phyloP scores from a whole-genome alignment of 192 early-diverging fungal species.

The Mortierella alpina region DNA sequence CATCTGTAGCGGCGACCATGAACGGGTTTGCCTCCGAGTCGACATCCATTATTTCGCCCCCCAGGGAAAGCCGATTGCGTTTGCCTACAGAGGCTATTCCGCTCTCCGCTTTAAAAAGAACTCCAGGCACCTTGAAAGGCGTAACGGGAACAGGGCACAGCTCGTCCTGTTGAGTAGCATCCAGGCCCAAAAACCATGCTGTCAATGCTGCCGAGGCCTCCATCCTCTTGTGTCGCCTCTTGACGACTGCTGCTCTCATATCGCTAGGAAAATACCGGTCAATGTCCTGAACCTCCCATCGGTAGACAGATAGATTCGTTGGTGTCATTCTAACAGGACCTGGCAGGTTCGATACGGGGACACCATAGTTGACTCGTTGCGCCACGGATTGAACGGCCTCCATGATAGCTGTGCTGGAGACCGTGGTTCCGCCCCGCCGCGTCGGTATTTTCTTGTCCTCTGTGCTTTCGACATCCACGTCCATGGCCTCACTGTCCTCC shows the following conservation, averaged over 20 bases:
- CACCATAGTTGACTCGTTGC: constrained; percentile 44
- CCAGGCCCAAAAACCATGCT: constrained; percentile 44
- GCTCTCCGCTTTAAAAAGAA: neutral
- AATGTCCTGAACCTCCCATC: constrained; percentile 67
- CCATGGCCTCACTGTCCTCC: constrained; percentile 19
- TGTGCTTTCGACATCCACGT: neutral
- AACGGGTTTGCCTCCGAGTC: neutral
- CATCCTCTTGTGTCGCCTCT: constrained; percentile 51
- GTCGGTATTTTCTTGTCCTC: neutral
- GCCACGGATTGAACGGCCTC: constrained; percentile 42
- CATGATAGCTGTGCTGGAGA: constrained; percentile 31
- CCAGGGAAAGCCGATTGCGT: neutral
- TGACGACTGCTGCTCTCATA: constrained; percentile 42
- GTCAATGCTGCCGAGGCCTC: constrained; percentile 51
- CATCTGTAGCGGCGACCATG: neutral
- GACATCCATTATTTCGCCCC: constrained; percentile 28
- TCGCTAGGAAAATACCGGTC: constrained; percentile 56
- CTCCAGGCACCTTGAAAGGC: neutral
- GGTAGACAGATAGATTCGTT: constrained; percentile 54
- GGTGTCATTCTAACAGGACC: constrained; percentile 12
- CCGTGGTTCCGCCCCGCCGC: constrained; percentile 10
- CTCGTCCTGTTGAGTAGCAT: constrained; percentile 34
- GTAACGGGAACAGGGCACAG: constrained; percentile 26
- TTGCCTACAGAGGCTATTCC: neutral
- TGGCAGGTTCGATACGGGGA: constrained; percentile 29